Evolutionary conservation across 2,329 filamentous ascomycete genomes (phyloP).

Genomic region (Tetracladium maxilliforme): DNA sequence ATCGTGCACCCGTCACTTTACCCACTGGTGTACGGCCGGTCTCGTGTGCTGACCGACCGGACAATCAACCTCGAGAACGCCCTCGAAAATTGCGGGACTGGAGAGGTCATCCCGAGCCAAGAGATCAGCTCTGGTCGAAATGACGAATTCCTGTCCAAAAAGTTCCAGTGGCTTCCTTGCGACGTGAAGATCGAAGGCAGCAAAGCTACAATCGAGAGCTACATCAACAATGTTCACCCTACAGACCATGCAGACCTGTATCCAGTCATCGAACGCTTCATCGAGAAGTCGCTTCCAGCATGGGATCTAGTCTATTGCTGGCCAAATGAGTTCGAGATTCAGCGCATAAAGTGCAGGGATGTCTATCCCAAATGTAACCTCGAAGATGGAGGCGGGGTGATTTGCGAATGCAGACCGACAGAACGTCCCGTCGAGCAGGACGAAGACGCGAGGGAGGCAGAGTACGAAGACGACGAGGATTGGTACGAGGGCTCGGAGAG

Average conservation of each 20-base stretch:
- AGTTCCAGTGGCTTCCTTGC: slow-evolving; percentile 28
- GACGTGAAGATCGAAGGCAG: slow-evolving; percentile 16
- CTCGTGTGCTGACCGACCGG: no score
- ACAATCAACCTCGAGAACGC: slow-evolving; percentile 9
- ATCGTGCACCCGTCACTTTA: slow-evolving; percentile 50
- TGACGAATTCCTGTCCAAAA: slow-evolving; percentile 13
- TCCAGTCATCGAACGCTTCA: slow-evolving; percentile 17
- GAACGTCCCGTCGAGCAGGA: no score
- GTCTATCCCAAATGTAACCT: no score
- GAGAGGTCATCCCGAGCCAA: slow-evolving; percentile 6
- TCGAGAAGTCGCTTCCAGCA: slow-evolving; percentile 16
- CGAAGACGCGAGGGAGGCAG: no score
- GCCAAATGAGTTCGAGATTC: no score
- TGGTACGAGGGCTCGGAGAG: no score
- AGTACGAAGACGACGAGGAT: no score
- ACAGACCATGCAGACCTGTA: slow-evolving; percentile 18
- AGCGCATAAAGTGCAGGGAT: no score
- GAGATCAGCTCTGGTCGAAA: background rate
- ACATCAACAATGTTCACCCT: slow-evolving; percentile 30
- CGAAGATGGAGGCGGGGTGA: no score
- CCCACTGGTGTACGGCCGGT: slow-evolving; percentile 38
- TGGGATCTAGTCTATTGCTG: no score
- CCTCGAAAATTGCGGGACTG: slow-evolving; percentile 13
- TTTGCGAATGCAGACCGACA: no score
- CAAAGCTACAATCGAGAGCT: slow-evolving; percentile 17